Evolutionary conservation across 1,139 yeast genomes (phyloP), one percentile per base, ranked within the genome.

Genomic region (Casaregolazyma lundiana): DNA sequence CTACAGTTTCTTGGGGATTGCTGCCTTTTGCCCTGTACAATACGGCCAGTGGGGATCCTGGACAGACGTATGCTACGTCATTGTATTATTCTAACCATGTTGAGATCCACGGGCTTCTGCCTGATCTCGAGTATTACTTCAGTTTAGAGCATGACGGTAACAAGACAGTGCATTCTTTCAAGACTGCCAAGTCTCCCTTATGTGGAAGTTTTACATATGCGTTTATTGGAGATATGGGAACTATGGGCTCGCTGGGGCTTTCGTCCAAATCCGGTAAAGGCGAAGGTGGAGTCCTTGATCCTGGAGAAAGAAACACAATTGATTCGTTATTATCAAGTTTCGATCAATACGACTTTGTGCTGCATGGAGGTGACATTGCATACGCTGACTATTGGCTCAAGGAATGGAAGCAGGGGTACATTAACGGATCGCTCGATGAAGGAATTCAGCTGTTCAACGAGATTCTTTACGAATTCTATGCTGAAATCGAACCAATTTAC

Each of bases 41-140:
- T 7, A 32, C 37, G 8, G 46, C 53, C 11, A 22, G 44, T 3
- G 53, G 52, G 11, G 30, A 18, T 5, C 26, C 43, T 11, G 43
- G 43, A 2, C 18, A 34, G 13, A 44, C 22, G 6, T 44, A 22
- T 19, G 43, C 42, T 34, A 54, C 63, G 11, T 56, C 65, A 3
- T 50, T 55, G 8, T 55, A 61, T 13, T 63, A 56, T 54, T 53
- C 53, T 47, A 61, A 63, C 48, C 65, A 63, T 41, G 67, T 63
- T 8, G 48, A 53, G 44, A 41, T 63, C 38, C 35, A 48, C 15
- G 58, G 53, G 8, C 53, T 63, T 38, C 36, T 50, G 40, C 61
- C 66, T 6, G 48, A 49, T 35, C 62, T 65, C 11, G 55, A 51
- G 8, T 63, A 63, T 50, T 62, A 59, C 51, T 63, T 62, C 53